Conservation (phyloP, 352 stramenopile species). For the Globisporangium echinulatum region DNA sequence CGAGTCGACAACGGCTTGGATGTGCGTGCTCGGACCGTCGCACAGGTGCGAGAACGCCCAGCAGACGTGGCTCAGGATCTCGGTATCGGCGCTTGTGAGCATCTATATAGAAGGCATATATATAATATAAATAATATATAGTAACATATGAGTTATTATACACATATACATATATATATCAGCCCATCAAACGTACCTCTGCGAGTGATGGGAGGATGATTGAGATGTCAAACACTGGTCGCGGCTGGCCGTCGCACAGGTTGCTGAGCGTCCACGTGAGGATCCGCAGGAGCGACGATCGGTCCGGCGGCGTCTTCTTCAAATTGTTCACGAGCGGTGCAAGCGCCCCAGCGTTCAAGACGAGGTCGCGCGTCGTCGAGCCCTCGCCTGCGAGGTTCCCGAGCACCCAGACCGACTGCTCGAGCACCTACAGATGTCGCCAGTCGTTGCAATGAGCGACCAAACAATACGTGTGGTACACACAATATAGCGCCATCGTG, state of each 20-base stretch:
- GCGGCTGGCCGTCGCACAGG: slow-evolving; percentile 87
- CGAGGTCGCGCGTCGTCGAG: slow-evolving; percentile 78
- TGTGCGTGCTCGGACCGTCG: slow-evolving; percentile 94
- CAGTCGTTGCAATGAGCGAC: neutral
- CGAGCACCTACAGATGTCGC: slow-evolving; percentile 56
- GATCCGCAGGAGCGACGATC: slow-evolving; percentile 85
- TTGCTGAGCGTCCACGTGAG: slow-evolving; percentile 92
- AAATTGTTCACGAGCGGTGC: slow-evolving; percentile 84
- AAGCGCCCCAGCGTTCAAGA: slow-evolving; percentile 82
- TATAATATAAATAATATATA: neutral
- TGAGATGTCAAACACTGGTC: slow-evolving; percentile 86
- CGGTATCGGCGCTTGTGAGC: slow-evolving; percentile 91
- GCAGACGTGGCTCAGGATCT: slow-evolving; percentile 93
- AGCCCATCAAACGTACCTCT: slow-evolving; percentile 26
- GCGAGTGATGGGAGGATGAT: slow-evolving; percentile 82
- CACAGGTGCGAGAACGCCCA: slow-evolving; percentile 97
- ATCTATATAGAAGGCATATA: slow-evolving; percentile 39
- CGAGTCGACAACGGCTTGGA: slow-evolving; percentile 92
- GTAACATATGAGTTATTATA: neutral
- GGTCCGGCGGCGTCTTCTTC: slow-evolving; percentile 81
- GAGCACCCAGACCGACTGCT: slow-evolving; percentile 92
- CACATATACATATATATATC: neutral
- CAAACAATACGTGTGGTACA: neutral
- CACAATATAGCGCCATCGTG: neutral
- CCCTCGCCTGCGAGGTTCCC: slow-evolving; percentile 90